A percentile compares a stretch with the other conserved stretches of the same genome.
phyloP scores from a whole-genome alignment of 1,284 basidiomycete genomes.

The Schizophyllum amplum region DNA sequence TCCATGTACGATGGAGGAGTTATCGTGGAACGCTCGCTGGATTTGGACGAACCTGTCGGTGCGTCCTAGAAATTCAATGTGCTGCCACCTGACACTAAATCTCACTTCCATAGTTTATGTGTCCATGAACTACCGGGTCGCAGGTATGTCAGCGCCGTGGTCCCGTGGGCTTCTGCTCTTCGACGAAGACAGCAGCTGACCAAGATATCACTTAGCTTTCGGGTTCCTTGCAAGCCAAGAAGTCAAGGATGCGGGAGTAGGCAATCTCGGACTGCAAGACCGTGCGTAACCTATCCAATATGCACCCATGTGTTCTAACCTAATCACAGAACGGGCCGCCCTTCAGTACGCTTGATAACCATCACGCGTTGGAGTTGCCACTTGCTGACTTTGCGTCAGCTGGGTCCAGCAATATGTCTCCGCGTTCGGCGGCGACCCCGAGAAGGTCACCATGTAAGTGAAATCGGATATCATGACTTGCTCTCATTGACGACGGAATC shows the following conservation, averaged over 20 bases:
- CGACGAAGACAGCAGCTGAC: no score
- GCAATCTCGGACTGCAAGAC: constrained; percentile 38
- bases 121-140: constrained; percentile 46
- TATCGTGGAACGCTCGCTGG: constrained; percentile 41
- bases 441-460: constrained; percentile 46
- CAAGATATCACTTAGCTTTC: constrained; percentile 14
- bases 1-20: constrained; percentile 32
- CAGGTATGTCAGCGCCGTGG: constrained; percentile 5
- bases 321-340: constrained; percentile 37
- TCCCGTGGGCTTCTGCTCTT: no score
- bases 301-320: background rate
- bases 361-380: background rate
- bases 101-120: constrained; percentile 29
- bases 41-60: constrained; percentile 33
- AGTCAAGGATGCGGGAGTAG: constrained; percentile 33
- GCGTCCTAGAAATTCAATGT: background rate
- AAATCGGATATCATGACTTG: no score
- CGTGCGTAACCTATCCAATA: constrained; percentile 18
- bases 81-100: background rate
- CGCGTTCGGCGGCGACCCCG: constrained; percentile 55
- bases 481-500: constrained; percentile 2
- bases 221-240: constrained; percentile 36
- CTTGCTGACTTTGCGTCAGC: constrained; percentile 10
- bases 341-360: constrained; percentile 20
- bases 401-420: constrained; percentile 63